A percentile compares a stretch with the other conserved stretches of the same genome.
phyloP scores from a whole-genome alignment of 306 rosid genomes.

The Begonia fuchsioides region DNA sequence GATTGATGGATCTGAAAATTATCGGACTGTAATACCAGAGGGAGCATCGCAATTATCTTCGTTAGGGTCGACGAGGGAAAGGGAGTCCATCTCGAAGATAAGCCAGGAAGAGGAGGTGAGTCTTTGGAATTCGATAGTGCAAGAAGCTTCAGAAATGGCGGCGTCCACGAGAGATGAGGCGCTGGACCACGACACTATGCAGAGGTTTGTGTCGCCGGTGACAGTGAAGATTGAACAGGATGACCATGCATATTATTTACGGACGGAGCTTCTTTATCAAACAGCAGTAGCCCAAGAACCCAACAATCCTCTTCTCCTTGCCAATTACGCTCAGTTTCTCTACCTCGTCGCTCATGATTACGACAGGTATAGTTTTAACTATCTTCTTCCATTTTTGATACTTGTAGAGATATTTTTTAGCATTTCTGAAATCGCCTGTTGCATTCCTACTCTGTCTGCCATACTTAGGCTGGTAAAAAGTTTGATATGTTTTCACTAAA shows the following conservation, averaged over 20 bases:
- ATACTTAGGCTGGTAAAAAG: no score
- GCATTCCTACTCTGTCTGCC: not conserved
- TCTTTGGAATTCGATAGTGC: constrained; percentile 40
- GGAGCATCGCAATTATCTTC: constrained; percentile 8
- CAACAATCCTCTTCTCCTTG: constrained; percentile 48
- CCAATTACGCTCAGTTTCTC: constrained; percentile 79
- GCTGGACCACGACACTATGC: constrained; percentile 25
- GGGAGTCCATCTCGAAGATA: constrained; percentile 1
- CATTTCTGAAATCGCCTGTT: not conserved
- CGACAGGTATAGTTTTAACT: constrained; percentile 25
- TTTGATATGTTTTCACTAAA: no score
- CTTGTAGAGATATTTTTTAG: no score
- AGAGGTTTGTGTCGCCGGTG: constrained; percentile 31
- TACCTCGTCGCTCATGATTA: constrained; percentile 43
- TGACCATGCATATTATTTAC: constrained; percentile 26
- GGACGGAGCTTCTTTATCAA: constrained; percentile 47
- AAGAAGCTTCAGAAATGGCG: constrained; percentile 38
- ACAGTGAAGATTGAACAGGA: constrained; percentile 47
- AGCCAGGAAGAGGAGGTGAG: constrained; percentile 22
- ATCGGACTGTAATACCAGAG: constrained; percentile 7
- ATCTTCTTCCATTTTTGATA: not conserved
- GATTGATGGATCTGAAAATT: not conserved
- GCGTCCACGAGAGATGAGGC: constrained; percentile 16
- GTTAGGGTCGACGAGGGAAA: not conserved
- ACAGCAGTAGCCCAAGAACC: constrained; percentile 26